A percentile compares a stretch with the other conserved stretches of the same genome.
Evolutionary conservation across 2,329 filamentous ascomycete genomes (phyloP).

Genomic region (Onygenales sp.): DNA sequence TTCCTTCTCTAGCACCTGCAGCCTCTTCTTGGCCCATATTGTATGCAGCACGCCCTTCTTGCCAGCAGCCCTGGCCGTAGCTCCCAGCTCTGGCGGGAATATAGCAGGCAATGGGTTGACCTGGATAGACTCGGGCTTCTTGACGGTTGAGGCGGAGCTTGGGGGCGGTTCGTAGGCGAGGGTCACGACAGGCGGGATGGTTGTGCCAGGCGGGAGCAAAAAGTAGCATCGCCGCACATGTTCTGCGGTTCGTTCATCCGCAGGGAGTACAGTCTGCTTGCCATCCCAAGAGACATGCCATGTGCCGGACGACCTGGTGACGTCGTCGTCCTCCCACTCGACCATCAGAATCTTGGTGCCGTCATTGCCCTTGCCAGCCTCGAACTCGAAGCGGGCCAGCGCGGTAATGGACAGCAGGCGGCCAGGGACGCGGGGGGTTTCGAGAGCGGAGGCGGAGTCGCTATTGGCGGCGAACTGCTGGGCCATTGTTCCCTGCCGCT

Average conservation of each 20-base stretch:
- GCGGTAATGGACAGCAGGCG: slow-evolving; percentile 41
- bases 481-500: slow-evolving; percentile 6
- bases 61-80: slow-evolving; percentile 55
- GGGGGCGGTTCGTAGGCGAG: slow-evolving; percentile 45
- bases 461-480: slow-evolving; percentile 8
- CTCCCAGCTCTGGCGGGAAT: slow-evolving; percentile 66
- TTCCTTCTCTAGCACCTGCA: slow-evolving; percentile 66
- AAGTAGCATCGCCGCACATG: slow-evolving; percentile 64
- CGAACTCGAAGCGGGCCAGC: slow-evolving; percentile 81
- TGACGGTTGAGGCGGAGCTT: slow-evolving; percentile 28
- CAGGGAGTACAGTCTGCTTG: slow-evolving; percentile 62
- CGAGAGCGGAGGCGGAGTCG: slow-evolving; percentile 16
- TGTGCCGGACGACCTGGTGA: slow-evolving; percentile 40
- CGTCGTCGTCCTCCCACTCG: slow-evolving; percentile 66
- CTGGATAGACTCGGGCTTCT: slow-evolving; percentile 40
- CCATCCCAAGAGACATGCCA: slow-evolving; percentile 82
- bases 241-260: slow-evolving; percentile 48
- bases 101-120: slow-evolving; percentile 81
- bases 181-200: slow-evolving; percentile 63
- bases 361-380: slow-evolving; percentile 64
- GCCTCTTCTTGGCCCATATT: slow-evolving; percentile 76
- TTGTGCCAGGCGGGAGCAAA: slow-evolving; percentile 61
- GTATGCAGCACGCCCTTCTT: slow-evolving; percentile 79
- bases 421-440: slow-evolving; percentile 20
- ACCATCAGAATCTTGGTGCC: slow-evolving; percentile 91